Conservation (phyloP, 2,329 filamentous ascomycete species). For the Fusarium chaquense region DNA sequence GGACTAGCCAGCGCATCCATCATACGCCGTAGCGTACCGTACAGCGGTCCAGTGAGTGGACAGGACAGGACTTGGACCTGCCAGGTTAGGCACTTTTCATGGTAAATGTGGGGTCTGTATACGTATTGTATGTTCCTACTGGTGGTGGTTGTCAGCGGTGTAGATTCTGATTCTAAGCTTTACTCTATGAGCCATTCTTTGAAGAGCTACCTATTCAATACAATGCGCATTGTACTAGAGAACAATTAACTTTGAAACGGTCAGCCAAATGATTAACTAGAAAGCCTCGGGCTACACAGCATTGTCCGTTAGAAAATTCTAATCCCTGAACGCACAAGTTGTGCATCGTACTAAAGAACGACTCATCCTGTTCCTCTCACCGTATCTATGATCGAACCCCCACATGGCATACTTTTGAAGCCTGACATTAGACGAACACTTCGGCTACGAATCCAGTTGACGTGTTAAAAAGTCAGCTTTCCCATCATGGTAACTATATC, state of each 20-base stretch:
- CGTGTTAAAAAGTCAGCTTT: constrained; percentile 4
- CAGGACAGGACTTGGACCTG: constrained; percentile 19
- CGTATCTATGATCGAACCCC: constrained; percentile 26
- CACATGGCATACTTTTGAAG: constrained; percentile 17
- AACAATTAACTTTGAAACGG: background rate
- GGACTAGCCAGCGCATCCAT: constrained; percentile 30
- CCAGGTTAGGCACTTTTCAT: constrained; percentile 24
- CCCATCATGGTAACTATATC: constrained; percentile 8
- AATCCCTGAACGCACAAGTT: background rate
- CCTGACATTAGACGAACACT: background rate
- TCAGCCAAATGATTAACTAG: background rate
- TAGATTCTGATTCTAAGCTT: background rate
- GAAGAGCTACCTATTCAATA: background rate
- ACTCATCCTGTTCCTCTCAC: constrained; percentile 20
- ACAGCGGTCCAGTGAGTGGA: constrained; percentile 1
- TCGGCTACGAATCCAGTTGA: constrained; percentile 20
- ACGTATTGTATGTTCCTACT: constrained; percentile 12
- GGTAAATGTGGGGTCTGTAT: constrained; percentile 13
- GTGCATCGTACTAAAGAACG: constrained; percentile 4
- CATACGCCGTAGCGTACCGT: constrained; percentile 15
- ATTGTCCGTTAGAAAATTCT: background rate
- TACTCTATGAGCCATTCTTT: background rate
- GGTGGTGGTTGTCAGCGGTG: constrained; percentile 23
- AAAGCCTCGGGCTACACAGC: background rate
- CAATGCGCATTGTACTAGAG: constrained; percentile 12